Evolutionary conservation across 2,329 filamentous ascomycete species (phyloP), one percentile per base, ranked within the genome.

Genomic region (Phyllosticta capitalensis): DNA sequence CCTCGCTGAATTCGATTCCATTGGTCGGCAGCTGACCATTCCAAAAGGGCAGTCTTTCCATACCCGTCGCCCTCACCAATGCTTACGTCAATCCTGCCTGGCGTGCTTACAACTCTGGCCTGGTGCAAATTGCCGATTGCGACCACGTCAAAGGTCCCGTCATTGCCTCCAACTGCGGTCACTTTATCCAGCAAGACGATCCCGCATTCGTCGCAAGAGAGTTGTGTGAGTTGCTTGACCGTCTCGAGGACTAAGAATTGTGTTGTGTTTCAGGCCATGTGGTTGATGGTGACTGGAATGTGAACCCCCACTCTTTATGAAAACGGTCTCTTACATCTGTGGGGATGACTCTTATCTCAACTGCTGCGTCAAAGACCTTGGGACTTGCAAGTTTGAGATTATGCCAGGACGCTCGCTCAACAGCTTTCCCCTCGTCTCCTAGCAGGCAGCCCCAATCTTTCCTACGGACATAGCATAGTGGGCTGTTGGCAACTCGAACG

Each of bases 121-220:
- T 85, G 22, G 66, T 72, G 0, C 69, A 68, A 20, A 72, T 84
- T 10, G 81, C 77, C 0, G 69, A 69, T n/a, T 21, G 12, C 3
- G 71, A 72, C 10, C 73, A 66, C 38, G 73, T 71, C 20, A 75
- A 74, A 49, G 78, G 78, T 0, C 76, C 76, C 1, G 64, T 81
- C 12, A 74, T 78, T 50, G 80, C 79, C 0, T 69, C 73, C 7
- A 72, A 74, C 0, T 79, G 78, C 33, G 80, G 80, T 0, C 80
- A 83, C 67, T 83, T 83, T 60, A 76, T 84, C 22, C 82, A 84
- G 63, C 72, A 69, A 38, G 81, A 83, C 61, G 75, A 78, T 26
- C 81, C 82, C 2, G 69, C 61, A 0, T 72, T 79, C 60, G 79
- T 81, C 6, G 66, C 65, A 45, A 67, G 68, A 56, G 69, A 72